Base-by-base conservation (phyloP, 371 early-diverging fungal species). In the Mortierella sp. region DNA sequence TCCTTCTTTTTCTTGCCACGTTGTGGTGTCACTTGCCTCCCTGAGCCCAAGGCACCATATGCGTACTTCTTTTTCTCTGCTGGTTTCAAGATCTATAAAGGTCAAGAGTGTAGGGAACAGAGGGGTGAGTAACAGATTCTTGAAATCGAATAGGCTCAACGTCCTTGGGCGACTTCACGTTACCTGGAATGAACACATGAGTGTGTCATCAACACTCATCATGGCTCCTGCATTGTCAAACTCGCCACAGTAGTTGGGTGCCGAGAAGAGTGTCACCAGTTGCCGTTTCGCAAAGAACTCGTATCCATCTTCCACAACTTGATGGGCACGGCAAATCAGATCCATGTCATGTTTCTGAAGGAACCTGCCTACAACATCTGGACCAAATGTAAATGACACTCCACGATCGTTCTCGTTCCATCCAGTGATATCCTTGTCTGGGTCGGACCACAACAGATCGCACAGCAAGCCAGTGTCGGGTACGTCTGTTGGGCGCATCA, bases 391-490 rank as follows among this genome's bases (percentile, higher is more conserved):
- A 79, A 92, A 96, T 24, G 92, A 86, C 25, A 95, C 96, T 60
- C 97, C 96, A 44, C 98, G 90, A 69, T 95, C 94, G 84, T 95
- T 96, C 59, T 94, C 95, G 57, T 90, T 90, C 95, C 95, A 97
- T 22, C 91, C 91, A 24, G 82, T 80, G 24, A 91, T 87, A 60
- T 94, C 95, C 71, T 81, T 70, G 68, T 94, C 92, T 16, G 99
- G 99, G 76, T 99, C 99, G 2, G 95, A 93, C 99, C 99, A 99
- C 52, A 99, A 81, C 55, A 98, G 82, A 79, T 98, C 98, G 79
- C 95, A 94, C 22, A 98, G 80, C 28, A 96, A 77, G 24, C 96
- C 73, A 27, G 73, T 72, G 41, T 98, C 97, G n/a, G 98, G 98
- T 28, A 98, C 93, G 77, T 98, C 98, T 40, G 96, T 97, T 0